These are phyloP conservation scores for Colletotrichum gigasporum DNA, from an alignment of 2,329 filamentous ascomycete genomes.

Conservation along the genomic window DNA sequence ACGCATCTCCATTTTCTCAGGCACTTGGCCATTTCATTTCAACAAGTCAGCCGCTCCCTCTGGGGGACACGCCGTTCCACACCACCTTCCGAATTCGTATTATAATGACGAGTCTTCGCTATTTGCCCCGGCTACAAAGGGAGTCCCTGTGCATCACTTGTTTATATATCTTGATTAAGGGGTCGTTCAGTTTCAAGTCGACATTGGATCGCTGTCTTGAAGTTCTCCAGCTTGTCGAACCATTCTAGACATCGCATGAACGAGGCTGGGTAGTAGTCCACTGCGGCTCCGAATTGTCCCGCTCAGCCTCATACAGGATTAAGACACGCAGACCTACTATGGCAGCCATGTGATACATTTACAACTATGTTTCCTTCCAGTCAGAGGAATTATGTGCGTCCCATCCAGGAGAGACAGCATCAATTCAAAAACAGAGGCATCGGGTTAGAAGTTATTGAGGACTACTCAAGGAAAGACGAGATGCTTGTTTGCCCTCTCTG, in stretches of 20 bases:
- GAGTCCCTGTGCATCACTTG: not conserved
- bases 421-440: no score
- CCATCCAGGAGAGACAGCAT: no score
- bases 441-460: no score
- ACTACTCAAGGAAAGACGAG: no score
- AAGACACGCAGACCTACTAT: no score
- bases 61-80: not conserved
- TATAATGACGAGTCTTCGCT: not conserved
- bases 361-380: no score
- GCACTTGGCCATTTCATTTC: not conserved
- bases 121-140: not conserved
- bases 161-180: constrained; percentile 2
- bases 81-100: not conserved
- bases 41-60: not conserved
- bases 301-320: no score
- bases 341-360: no score
- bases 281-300: no score
- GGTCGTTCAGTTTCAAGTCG: not conserved
- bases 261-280: constrained; percentile 2
- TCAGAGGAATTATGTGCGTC: no score
- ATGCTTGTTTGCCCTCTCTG: no score
- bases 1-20: not conserved
- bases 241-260: not conserved
- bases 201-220: not conserved
- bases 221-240: not conserved